These are phyloP conservation scores for Zizania palustris DNA, from an alignment of 202 grass and related monocot genomes.

Conservation along the genomic window DNA sequence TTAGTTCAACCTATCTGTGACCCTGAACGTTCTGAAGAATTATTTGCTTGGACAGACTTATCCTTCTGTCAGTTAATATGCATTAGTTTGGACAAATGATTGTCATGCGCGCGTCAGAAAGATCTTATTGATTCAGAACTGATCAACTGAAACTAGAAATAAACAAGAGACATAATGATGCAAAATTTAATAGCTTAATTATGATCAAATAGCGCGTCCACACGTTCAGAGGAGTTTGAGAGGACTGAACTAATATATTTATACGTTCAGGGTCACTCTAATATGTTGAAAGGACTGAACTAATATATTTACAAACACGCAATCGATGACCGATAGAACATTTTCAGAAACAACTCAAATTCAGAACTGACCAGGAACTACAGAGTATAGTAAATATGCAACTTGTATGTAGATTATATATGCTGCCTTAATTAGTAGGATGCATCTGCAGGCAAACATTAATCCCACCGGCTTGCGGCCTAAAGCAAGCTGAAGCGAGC, in stretches of 20 bases:
- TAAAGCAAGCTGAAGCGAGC: background rate
- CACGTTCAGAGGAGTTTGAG: too few relatives aligned
- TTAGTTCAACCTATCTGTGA: too few relatives aligned
- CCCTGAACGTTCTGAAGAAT: background rate
- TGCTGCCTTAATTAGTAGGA: background rate
- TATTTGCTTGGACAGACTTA: background rate
- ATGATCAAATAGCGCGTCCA: too few relatives aligned
- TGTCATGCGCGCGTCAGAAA: background rate
- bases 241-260: too few relatives aligned
- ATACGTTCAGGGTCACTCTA: background rate
- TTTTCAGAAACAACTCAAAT: background rate
- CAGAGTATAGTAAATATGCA: background rate
- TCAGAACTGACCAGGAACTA: background rate
- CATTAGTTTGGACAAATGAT: background rate
- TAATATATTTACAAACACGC: background rate
- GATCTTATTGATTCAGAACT: too few relatives aligned
- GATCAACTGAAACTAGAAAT: too few relatives aligned
- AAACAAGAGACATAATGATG: too few relatives aligned
- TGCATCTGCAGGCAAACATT: background rate
- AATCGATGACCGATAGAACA: background rate
- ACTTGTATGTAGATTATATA: background rate
- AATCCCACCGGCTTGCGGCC: background rate
- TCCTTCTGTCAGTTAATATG: background rate
- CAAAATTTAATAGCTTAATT: too few relatives aligned
- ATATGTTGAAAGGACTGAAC: constrained; percentile 1